Conservation (phyloP, 2,329 filamentous ascomycete species). For the Calonectria honghensis region DNA sequence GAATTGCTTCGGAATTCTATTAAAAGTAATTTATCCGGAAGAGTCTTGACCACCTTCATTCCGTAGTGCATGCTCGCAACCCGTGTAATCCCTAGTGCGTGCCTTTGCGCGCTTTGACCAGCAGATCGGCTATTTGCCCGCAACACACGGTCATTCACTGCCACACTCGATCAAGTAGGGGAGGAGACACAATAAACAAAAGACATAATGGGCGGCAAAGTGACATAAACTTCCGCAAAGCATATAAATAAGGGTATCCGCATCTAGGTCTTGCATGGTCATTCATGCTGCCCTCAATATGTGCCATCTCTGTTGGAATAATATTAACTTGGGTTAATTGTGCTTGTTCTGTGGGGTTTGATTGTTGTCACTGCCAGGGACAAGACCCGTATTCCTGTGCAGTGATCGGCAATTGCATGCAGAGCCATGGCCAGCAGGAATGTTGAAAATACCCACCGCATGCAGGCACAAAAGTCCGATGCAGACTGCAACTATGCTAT, state of each 20-base stretch:
- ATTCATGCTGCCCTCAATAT: neutral
- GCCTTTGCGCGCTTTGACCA: neutral
- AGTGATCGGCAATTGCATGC: neutral
- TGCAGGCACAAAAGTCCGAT: constrained; percentile 2
- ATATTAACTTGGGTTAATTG: neutral
- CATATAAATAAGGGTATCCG: neutral
- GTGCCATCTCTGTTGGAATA: neutral
- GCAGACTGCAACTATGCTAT: neutral
- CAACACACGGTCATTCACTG: neutral
- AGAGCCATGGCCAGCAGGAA: neutral
- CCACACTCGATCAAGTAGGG: neutral
- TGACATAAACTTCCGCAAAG: neutral
- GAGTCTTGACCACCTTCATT: neutral
- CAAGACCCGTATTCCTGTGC: neutral
- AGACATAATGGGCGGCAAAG: neutral
- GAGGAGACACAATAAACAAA: neutral
- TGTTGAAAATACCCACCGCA: neutral
- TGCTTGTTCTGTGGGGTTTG: neutral
- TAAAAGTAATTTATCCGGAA: constrained; percentile 4
- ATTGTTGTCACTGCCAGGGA: neutral
- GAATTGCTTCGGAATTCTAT: constrained; percentile 3
- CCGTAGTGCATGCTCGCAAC: neutral
- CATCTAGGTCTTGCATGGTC: neutral
- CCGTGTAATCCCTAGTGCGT: neutral
- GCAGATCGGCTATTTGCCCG: neutral